Evolutionary conservation across 176 grass and related monocot species (phyloP), one percentile per base, ranked within the genome.

Genomic region (Otatea glauca): DNA sequence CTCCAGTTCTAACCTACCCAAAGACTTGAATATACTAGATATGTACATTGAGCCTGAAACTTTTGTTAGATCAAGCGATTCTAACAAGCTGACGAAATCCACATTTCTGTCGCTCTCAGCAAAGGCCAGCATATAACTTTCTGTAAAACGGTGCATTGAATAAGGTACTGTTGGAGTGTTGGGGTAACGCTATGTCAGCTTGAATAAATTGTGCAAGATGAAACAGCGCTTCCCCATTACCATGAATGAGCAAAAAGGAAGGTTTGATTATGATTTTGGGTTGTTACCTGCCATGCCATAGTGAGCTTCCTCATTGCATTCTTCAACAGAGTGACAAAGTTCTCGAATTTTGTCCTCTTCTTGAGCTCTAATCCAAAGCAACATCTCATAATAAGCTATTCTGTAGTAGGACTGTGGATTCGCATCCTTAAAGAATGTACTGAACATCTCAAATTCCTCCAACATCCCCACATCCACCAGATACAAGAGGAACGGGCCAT

Each of bases 301-400:
- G 48, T 58, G 78, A 68, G 65, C 78, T 91, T 92, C 82, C 58
- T 75, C 66, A 24, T 70, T 74, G 78, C 65, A 85, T 54, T 84
- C 60, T 72, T 83, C 71, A 75, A 93, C 72, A 72, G 79, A 81
- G 49, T 71, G 29, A 58, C 83, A 87, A 81, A 98, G 85, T 66
- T 98, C 73, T 63, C 32, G 48, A 76, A 95, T 95, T 85, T 68
- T 98, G 42, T 80, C 54, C 86, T 95, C 89, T 56, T 93, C 78
- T 88, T 88, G 70, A 88, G 86, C 55, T 76, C 89, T 90, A 83
- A 98, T 90, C 65, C 83, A 92, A 62, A 87, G 82, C 73, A 95
- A 60, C 93, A 98, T 98, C 85, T 98, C 96, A 61, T 95, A 98
- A 81, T 92, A 98, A 78, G 89, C 91, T 80, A 98, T 89, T 85